Percentiles rank a stretch among this genome's conserved stretches.
These are phyloP conservation scores for Exophiala viscosa DNA, from an alignment of 2,329 filamentous ascomycete species.

Conservation along the genomic window DNA sequence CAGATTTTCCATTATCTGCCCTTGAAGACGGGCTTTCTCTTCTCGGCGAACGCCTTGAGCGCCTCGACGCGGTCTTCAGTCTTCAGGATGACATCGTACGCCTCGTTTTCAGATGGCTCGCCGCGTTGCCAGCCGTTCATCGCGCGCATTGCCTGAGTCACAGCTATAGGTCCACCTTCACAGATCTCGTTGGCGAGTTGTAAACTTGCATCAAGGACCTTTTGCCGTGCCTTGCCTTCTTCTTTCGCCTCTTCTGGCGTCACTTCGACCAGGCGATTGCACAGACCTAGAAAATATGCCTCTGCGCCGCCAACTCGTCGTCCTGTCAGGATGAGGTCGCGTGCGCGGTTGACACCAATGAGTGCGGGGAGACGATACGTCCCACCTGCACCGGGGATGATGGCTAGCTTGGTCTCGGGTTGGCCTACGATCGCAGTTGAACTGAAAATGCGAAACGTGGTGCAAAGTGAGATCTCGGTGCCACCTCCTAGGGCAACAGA, in stretches of 20 bases:
- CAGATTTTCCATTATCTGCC: conserved; percentile 31
- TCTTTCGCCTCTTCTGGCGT: conserved; percentile 52
- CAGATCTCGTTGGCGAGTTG: conserved; percentile 79
- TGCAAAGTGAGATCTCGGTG: conserved; percentile 85
- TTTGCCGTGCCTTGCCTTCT: conserved; percentile 58
- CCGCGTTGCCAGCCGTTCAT: conserved; percentile 63
- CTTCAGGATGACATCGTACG: conserved; percentile 77
- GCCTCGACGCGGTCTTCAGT: conserved; percentile 89
- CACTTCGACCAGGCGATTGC: conserved; percentile 84
- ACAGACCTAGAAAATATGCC: conserved; percentile 86
- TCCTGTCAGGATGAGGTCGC: conserved; percentile 86
- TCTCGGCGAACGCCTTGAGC: conserved; percentile 75
- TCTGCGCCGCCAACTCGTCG: conserved; percentile 78
- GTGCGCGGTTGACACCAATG: conserved; percentile 75
- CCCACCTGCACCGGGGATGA: conserved; percentile 90
- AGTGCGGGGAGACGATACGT: conserved; percentile 81
- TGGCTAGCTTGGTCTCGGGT: conserved; percentile 87
- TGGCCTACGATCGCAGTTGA: conserved; percentile 75
- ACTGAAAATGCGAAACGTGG: conserved; percentile 81
- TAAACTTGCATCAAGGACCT: conserved; percentile 71
- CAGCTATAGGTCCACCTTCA: conserved; percentile 79
- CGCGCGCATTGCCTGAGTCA: conserved; percentile 74
- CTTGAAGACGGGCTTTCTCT: conserved; percentile 66
- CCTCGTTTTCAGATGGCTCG: conserved; percentile 77
- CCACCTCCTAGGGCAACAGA: conserved; percentile 88